Conservation (phyloP, 2,329 filamentous ascomycete genomes). For the Cordyceps cateniannulata region DNA sequence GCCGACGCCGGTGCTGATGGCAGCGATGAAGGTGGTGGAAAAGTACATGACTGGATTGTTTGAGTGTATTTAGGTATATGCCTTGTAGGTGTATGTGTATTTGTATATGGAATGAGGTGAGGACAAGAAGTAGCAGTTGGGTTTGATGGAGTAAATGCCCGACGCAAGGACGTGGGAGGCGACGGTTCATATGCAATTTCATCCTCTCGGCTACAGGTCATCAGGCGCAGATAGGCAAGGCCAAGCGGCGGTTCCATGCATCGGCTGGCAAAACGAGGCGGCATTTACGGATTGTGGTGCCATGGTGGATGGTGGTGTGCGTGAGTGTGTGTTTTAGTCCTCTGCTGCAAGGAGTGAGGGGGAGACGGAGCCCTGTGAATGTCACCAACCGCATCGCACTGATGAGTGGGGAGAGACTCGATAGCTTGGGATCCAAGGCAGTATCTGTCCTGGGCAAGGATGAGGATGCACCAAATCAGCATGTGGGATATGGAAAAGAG, state of each 20-base stretch:
- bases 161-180: neutral
- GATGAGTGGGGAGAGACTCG: neutral
- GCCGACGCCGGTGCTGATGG: conserved; percentile 1
- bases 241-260: neutral
- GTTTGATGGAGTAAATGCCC: too few relatives aligned
- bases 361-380: neutral
- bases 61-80: neutral
- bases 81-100: neutral
- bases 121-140: neutral
- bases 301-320: neutral
- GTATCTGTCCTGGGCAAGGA: neutral
- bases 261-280: neutral
- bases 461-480: neutral
- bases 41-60: neutral
- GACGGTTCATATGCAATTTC: neutral
- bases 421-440: neutral
- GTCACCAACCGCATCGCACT: neutral
- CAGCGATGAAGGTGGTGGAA: conserved; percentile 6
- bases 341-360: neutral
- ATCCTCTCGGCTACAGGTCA: neutral
- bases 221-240: neutral
- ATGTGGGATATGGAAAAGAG: neutral
- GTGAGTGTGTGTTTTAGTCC: neutral
- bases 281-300: neutral
- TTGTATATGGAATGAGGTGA: neutral